Base-by-base conservation (phyloP, 2,329 filamentous ascomycete genomes). In the Ophiosphaerella narmari region DNA sequence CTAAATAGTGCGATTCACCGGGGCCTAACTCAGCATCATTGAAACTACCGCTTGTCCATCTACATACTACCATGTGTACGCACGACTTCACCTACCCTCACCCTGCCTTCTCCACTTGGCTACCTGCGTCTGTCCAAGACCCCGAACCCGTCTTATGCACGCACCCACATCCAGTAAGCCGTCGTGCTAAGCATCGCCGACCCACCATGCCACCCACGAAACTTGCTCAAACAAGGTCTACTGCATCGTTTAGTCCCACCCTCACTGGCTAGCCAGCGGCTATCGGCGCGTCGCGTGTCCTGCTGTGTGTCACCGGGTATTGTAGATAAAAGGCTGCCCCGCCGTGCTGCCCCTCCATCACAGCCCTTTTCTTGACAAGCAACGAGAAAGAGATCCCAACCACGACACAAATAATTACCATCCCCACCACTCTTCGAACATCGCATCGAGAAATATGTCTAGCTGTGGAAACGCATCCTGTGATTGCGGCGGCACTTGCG, bases 391-490 rank as follows among this genome's bases (percentile, higher is more conserved):
- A 11, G 3, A 29, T 29, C 11, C 26, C 26, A 29, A 29, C 26
- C 26, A 29, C 26, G 26, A 29, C 26, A 36, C n/a, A 14, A 9
- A 14, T 14, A 36, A 36, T 4, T n/a, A 14, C 13, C 34, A 36
- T 21, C 18, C 4, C 18, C 18, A 21, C 18, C 13, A n/a, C 18
- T 36, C 18, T 36, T 36, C 34, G 18, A 36, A 36, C n/a, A 24
- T n/a, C 34, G 7, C n/a, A 36, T 36, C 32, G 51, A 40, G 6
- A 14, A 65, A 55, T 29, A 68, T 68, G 65, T 60, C 64, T 56
- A 62, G 62, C 59, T 68, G 65, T 48, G 64, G 65, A 66, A 62
- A 58, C 43, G 51, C 55, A 18, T 55, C 58, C 32, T 68, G 65
- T 60, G 57, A 46, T 52, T 68, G 65, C 57, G 60, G 58, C 57